Evolutionary conservation across 73 alveolate species (phyloP).

Genomic region (Effrenium voratum): DNA sequence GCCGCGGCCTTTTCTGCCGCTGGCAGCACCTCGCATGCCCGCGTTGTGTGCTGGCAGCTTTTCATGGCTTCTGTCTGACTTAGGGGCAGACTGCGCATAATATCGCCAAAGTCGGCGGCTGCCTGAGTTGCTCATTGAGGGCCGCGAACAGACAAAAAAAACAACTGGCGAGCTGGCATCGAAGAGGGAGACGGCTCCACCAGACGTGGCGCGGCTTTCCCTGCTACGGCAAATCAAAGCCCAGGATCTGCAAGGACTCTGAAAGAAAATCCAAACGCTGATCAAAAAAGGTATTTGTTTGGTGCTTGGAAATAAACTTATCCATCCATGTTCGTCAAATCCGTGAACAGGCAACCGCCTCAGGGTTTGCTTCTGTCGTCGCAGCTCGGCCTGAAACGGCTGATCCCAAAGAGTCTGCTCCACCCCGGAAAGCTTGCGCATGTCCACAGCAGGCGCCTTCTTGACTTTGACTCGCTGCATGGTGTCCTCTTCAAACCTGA

Average conservation of each 20-base stretch:
- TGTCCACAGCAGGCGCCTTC: neutral
- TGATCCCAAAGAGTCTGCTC: no score
- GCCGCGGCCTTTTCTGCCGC: no score
- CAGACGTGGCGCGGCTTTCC: constrained; percentile 74
- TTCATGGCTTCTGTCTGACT: no score
- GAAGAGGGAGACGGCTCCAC: constrained; percentile 68
- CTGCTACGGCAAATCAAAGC: neutral
- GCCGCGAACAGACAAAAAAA: neutral
- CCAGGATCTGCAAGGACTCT: no score
- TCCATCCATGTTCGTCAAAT: no score
- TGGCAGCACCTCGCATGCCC: no score
- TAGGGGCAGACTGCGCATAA: constrained; percentile 50
- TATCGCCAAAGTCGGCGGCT: constrained; percentile 51
- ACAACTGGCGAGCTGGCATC: constrained; percentile 2
- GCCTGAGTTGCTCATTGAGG: no score
- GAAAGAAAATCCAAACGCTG: no score
- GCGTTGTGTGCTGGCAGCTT: no score
- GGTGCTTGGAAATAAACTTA: no score
- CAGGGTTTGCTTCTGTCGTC: constrained; percentile 35
- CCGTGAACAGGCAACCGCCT: neutral
- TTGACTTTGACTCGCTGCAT: constrained; percentile 51
- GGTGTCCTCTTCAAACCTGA: constrained; percentile 70
- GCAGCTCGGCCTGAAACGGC: constrained; percentile 5
- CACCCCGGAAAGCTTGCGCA: neutral
- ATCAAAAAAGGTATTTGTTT: no score